phyloP scores from a whole-genome alignment of 129 eudicot species.

The Flaveria trinervia region DNA sequence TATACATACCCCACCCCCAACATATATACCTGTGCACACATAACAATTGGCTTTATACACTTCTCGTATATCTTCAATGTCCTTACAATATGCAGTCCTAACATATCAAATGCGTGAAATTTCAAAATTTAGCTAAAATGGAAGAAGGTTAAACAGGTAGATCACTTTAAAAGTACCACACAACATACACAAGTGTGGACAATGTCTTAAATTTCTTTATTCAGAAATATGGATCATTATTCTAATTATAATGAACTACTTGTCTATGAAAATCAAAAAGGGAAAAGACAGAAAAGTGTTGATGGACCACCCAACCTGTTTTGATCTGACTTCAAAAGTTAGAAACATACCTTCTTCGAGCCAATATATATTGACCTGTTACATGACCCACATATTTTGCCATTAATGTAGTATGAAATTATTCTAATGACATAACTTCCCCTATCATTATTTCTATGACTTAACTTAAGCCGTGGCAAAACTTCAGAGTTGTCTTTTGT shows the following conservation, averaged over 20 bases:
- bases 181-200: neutral
- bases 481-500: neutral
- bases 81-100: neutral
- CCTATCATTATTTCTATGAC: neutral
- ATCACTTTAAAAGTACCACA: conserved; percentile 1
- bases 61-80: neutral
- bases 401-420: neutral
- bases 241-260: neutral
- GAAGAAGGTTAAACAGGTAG: neutral
- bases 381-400: neutral
- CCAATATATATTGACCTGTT: neutral
- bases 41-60: neutral
- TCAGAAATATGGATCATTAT: neutral
- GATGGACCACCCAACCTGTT: conserved; percentile 12
- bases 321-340: neutral
- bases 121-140: neutral
- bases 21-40: neutral
- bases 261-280: neutral
- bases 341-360: neutral
- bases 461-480: neutral
- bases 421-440: neutral
- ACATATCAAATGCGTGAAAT: neutral
- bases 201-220: neutral
- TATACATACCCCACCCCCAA: neutral
- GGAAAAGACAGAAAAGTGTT: neutral